Evolutionary conservation across 177 flowering plant genomes (phyloP).

Genomic region (Vitis hybrid): DNA sequence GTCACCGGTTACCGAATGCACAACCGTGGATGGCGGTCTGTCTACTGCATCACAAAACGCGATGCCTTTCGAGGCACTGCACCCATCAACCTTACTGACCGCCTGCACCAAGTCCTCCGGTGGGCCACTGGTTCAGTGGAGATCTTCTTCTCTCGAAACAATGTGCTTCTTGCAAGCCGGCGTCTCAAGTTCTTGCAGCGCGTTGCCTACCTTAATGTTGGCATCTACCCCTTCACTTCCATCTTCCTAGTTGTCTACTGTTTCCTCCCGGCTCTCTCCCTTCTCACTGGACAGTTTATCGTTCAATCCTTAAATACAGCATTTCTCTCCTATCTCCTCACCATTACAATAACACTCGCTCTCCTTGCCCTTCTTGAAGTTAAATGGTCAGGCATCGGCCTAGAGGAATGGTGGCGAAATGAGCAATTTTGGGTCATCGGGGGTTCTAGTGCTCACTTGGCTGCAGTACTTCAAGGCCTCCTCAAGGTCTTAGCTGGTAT

Average conservation of each 20-base stretch:
- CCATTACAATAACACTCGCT: conserved; percentile 45
- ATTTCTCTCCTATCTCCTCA: conserved; percentile 60
- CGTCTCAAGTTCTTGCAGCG: conserved; percentile 76
- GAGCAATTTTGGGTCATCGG: conserved; percentile 81
- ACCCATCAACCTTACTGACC: conserved; percentile 74
- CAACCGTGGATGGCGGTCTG: conserved; percentile 82
- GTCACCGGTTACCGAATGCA: conserved; percentile 84
- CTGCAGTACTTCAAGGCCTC: conserved; percentile 69
- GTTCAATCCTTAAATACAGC: conserved; percentile 41
- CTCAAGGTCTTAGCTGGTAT: conserved; percentile 71
- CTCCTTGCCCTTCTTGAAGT: conserved; percentile 67
- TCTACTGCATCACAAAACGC: conserved; percentile 71
- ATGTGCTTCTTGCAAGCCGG: conserved; percentile 48
- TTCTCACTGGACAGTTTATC: conserved; percentile 70
- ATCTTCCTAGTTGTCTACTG: conserved; percentile 65
- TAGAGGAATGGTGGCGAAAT: conserved; percentile 80
- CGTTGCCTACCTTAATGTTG: conserved; percentile 68
- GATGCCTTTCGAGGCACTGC: conserved; percentile 81
- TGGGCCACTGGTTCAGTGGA: conserved; percentile 92
- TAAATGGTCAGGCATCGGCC: conserved; percentile 67
- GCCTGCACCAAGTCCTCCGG: conserved; percentile 75
- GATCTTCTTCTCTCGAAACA: conserved; percentile 71
- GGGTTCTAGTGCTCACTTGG: conserved; percentile 71
- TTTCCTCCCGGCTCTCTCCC: conserved; percentile 74
- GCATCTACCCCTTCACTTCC: conserved; percentile 83